Evolutionary conservation across 305 asterid species (phyloP), one percentile per base, ranked within the genome.

Genomic region (Fraxinus xanthoxyloides): DNA sequence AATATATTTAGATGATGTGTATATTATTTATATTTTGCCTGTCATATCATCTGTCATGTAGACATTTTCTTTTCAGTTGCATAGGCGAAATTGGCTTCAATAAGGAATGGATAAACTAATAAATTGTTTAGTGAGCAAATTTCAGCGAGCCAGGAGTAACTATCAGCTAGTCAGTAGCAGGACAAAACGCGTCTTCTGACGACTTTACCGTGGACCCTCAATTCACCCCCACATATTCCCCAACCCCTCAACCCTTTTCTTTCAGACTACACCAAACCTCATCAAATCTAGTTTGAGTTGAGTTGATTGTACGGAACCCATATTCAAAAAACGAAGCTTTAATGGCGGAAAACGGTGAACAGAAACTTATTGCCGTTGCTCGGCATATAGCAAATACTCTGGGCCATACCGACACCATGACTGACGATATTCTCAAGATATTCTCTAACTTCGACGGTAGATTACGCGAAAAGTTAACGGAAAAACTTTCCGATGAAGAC

Each of bases 301-400:
- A 24, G 72, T 63, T 26, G 34, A 63, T 26, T 63, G n/a, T 9
- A 26, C 7, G n/a, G 19, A 30, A 65, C 59, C 10, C 69, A 15
- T 13, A 67, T 28, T 46, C 54, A 7, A 6, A 59, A 48, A 32
- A 21, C 38, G 21, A 67, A 31, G 19, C 82, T 73, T 31, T 69
- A 17, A 96, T 92, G 99, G 93, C 97, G 80, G 99, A 94, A 76
- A 92, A 92, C 89, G 99, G 99, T 1, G 99, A 95, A 85, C 97
- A 95, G 84, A 95, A 95, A 92, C 89, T 95, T 31, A 92, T 95
- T 40, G 98, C 97, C 7, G 95, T 94, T 2, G 99, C 99, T 12
- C 98, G 99, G 69, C 96, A 96, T 90, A 96, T 96, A 56, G 99
- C 99, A 7, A 94, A 91, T 86, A 91, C 98, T 1, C 95, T 96